Percentiles rank a stretch among this genome's conserved stretches.
Conservation (phyloP, 2,329 filamentous ascomycete genomes). For the Xylaria sp. region DNA sequence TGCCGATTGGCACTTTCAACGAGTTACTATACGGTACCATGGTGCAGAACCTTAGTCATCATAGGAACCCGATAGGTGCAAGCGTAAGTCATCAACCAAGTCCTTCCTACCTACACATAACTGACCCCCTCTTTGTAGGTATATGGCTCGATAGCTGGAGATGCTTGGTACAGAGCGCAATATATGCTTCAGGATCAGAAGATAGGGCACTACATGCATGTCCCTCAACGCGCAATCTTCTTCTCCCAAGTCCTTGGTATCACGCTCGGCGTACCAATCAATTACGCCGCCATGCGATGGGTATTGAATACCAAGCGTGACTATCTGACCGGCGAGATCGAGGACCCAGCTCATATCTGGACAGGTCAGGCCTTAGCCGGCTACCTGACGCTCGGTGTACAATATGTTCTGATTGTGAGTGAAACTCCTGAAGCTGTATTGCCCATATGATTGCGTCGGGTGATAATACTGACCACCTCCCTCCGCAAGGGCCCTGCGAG, state of each 20-base stretch:
- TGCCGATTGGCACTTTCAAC: conserved; percentile 63
- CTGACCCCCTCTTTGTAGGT: conserved; percentile 38
- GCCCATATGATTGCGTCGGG: not conserved
- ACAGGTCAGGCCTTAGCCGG: conserved; percentile 60
- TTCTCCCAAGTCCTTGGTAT: conserved; percentile 66
- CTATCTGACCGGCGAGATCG: conserved; percentile 55
- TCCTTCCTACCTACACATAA: not conserved
- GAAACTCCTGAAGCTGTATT: not conserved
- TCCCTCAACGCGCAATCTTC: conserved; percentile 64
- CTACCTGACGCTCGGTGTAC: conserved; percentile 60
- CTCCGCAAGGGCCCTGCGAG: conserved; percentile 49
- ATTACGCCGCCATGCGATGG: conserved; percentile 67
- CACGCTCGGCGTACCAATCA: conserved; percentile 63
- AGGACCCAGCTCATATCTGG: conserved; percentile 65
- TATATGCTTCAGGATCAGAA: conserved; percentile 67
- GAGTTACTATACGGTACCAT: conserved; percentile 66
- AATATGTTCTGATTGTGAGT: conserved; percentile 63
- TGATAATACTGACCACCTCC: not conserved
- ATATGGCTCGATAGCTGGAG: conserved; percentile 64
- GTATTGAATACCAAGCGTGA: conserved; percentile 62
- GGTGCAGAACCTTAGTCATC: conserved; percentile 56
- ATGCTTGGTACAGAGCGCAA: conserved; percentile 65
- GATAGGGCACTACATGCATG: conserved; percentile 69
- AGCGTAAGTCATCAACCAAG: conserved; percentile 40
- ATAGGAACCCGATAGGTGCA: conserved; percentile 64